phyloP scores from a whole-genome alignment of 306 rosid species.

The Betula pendula region DNA sequence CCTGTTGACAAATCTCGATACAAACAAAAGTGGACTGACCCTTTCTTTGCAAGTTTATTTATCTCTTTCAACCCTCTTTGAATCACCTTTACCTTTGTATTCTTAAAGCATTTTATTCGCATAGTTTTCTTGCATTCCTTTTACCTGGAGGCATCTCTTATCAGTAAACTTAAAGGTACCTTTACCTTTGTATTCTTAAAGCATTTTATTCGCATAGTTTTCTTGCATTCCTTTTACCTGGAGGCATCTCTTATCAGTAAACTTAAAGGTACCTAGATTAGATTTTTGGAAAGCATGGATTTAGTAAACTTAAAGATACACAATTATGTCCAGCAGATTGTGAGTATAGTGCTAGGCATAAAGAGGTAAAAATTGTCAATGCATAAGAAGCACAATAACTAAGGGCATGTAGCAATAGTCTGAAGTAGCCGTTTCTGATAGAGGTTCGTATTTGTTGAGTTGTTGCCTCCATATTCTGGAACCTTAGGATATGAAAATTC shows the following conservation, averaged over 20 bases:
- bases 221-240: not conserved
- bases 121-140: not conserved
- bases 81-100: not conserved
- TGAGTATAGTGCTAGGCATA: not conserved
- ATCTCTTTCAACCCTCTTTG: not conserved
- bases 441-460: not conserved
- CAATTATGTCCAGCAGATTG: not conserved
- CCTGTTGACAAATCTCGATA: conserved; percentile 17
- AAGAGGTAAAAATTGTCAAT: not conserved
- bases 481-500: not conserved
- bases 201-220: not conserved
- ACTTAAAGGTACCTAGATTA: too few species aligned
- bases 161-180: too few species aligned
- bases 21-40: conserved; percentile 9
- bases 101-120: not conserved
- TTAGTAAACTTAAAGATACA: not conserved
- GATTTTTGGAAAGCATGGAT: not conserved
- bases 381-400: not conserved
- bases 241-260: not conserved
- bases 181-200: too few species aligned
- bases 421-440: not conserved
- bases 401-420: not conserved
- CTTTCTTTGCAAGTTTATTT: conserved; percentile 13
- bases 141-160: not conserved
- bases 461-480: not conserved